phyloP scores from a whole-genome alignment of 2,329 filamentous ascomycete genomes.

The Monosporascus sp. region DNA sequence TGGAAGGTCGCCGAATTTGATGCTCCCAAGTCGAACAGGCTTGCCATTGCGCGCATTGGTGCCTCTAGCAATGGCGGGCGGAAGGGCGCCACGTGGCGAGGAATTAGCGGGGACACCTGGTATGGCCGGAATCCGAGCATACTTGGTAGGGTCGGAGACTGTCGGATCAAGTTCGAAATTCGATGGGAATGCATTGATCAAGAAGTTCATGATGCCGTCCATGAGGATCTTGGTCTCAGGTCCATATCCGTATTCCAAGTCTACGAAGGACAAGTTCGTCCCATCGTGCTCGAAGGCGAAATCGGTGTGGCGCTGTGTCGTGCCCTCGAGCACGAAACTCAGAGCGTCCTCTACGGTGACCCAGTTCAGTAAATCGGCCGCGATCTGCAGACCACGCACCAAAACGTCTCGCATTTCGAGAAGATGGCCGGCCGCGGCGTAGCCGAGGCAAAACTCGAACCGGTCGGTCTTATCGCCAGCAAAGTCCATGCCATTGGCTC shows the following conservation, averaged over 20 bases:
- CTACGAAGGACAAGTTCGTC: slow-evolving; percentile 6
- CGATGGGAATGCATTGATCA: slow-evolving; percentile 54
- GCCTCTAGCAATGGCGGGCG: slow-evolving; percentile 33
- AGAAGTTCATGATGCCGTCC: slow-evolving; percentile 51
- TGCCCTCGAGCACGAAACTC: slow-evolving; percentile 49
- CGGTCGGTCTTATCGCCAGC: slow-evolving; percentile 37
- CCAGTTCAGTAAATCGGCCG: slow-evolving; percentile 55
- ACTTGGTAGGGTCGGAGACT: slow-evolving; percentile 30
- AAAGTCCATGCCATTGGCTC: slow-evolving; percentile 27
- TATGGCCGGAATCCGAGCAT: slow-evolving; percentile 42
- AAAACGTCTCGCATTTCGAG: slow-evolving; percentile 52
- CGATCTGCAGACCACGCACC: slow-evolving; percentile 55
- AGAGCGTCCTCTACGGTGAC: slow-evolving; percentile 57
- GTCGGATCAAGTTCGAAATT: slow-evolving; percentile 55
- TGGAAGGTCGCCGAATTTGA: slow-evolving; percentile 67
- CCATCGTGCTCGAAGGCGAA: slow-evolving; percentile 16
- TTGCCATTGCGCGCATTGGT: slow-evolving; percentile 29
- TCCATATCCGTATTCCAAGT: slow-evolving; percentile 45
- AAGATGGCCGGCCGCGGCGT: slow-evolving; percentile 58
- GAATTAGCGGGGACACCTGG: slow-evolving; percentile 28
- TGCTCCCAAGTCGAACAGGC: slow-evolving; percentile 54
- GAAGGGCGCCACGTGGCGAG: slow-evolving; percentile 30
- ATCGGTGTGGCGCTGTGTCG: slow-evolving; percentile 25
- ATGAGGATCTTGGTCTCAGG: slow-evolving; percentile 52
- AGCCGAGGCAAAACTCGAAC: slow-evolving; percentile 56